Base-by-base conservation (phyloP, 805 yeast species). In the Wickerhamiella brachini region DNA sequence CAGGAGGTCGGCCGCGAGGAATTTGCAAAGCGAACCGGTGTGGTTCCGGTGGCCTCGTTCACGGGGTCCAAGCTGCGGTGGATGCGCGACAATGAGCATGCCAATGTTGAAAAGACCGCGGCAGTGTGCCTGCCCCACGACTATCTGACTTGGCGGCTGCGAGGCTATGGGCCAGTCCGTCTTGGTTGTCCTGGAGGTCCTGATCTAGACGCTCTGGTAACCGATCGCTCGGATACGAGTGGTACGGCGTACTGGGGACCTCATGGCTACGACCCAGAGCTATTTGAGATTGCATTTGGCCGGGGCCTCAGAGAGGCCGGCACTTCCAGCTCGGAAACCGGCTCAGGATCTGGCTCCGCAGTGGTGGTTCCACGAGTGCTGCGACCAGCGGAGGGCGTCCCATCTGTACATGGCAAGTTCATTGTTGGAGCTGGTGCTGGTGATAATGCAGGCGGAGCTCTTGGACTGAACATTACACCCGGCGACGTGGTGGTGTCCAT, bases 401-500 rank as follows among this genome's bases (percentile, higher is more conserved):
- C 59, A 8, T 5, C 10, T 3, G 49, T 50, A 2, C 43, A 45
- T 18, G 57, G 54, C 17, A 18, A 47, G 2, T 38, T 59, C 5
- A 48, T 53, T 8, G 58, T 58, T 0, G 62, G 60, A 2, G 52
- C 60, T 18, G 62, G 62, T 6, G 47, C 59, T 5, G 62, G 62
- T n/a, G 62, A 59, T 49, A 59, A 59, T 23, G 62, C 62, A 3
- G 62, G 61, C 15, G 62, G 61, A 17, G 62, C 61, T 2, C 50
- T 59, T 10, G 62, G 62, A 2, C 52, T 59, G 24, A 51, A 52
- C 15, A 45, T 49, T 1, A 45, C 31, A 6, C 55, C 53, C 3
- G 57, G 58, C 17, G 62, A 59, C 34, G 55, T 53, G 1, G 60
- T 57, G 5, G 60, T 58, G 6, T 53, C 58, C 6, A 45, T 59